Evolutionary conservation across 495 filamentous ascomycete species (phyloP), one percentile per base, ranked within the genome.

Genomic region (Parmelia sp.): DNA sequence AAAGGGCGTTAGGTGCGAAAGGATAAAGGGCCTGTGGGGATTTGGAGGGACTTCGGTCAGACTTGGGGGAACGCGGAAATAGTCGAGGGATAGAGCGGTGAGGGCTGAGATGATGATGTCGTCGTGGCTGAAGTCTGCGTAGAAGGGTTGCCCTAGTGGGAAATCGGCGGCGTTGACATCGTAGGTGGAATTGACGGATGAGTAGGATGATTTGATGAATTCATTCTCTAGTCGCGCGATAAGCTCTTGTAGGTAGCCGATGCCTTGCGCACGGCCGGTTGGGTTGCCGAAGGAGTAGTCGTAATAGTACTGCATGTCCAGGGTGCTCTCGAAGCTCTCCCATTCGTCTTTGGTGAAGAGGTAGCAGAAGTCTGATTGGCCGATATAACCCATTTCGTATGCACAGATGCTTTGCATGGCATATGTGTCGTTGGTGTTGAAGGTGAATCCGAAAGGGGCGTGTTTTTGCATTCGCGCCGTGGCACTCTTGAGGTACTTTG

Each of bases 91-190:
- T 62, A 78, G 65, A 19, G 80, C 78, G 0, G 75, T 80, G 3
- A 82, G 70, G 35, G 74, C 74, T 36, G 77, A 75, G 57, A 80
- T 69, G 40, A 80, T 78, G 51, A 65, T 45, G 27, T 79, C 75
- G 66, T 82, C 79, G 66, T 80, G 79, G 21, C 74, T 74, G 65
- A 80, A 76, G 62, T 82, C 79, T 9, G 76, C 76, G 59, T 82
- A 82, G 71, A 82, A 77, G 6, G 73, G 70, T 57, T 76, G 74
- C 62, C 72, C 72, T 1, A 79, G 71, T 8, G 79, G 78, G 66
- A 80, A 82, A 35, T 71, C 66, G 7, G 73, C 71, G 19, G 71
- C 66, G 57, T 76, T 76, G 67, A 78, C 71, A 57, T 78, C 72
- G 53, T 74, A 69, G 14, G 73, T 78, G 59, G 58, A 68, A 70